phyloP scores from a whole-genome alignment of 2,329 filamentous ascomycete species.

The Aspergillus aculeatus region DNA sequence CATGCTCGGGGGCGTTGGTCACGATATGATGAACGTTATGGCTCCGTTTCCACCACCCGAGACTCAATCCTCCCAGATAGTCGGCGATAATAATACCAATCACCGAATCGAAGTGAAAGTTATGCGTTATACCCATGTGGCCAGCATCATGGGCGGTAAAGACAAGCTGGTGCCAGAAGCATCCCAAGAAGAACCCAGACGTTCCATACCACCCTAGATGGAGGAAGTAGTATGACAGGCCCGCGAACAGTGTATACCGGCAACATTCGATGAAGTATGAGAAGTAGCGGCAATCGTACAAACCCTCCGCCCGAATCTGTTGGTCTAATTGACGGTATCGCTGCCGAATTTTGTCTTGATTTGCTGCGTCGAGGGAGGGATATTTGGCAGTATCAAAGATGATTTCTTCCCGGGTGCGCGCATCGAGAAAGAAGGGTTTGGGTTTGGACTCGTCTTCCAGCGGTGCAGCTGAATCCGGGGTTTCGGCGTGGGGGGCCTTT shows the following conservation, averaged over 20 bases:
- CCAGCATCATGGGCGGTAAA: slow-evolving; percentile 94
- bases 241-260: slow-evolving; percentile 70
- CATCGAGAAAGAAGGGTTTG: slow-evolving; percentile 65
- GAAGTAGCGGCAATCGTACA: slow-evolving; percentile 81
- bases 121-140: slow-evolving; percentile 95
- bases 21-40: slow-evolving; percentile 98
- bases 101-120: slow-evolving; percentile 76
- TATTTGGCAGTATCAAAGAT: slow-evolving; percentile 76
- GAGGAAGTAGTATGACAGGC: slow-evolving; percentile 61
- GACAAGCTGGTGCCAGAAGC: slow-evolving; percentile 90
- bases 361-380: slow-evolving; percentile 69
- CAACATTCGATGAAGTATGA: slow-evolving; percentile 72
- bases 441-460: slow-evolving; percentile 29
- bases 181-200: slow-evolving; percentile 73
- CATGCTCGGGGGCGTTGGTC: slow-evolving; percentile 91
- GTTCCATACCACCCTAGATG: slow-evolving; percentile 64
- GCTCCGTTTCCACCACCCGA: slow-evolving; percentile 96
- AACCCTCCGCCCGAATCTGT: slow-evolving; percentile 68
- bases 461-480: slow-evolving; percentile 30
- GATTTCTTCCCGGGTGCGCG: slow-evolving; percentile 71
- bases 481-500: slow-evolving; percentile 23
- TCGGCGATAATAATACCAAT: slow-evolving; percentile 91
- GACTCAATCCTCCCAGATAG: slow-evolving; percentile 81
- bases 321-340: slow-evolving; percentile 80
- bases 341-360: slow-evolving; percentile 70